Conservation (phyloP, 2,329 filamentous ascomycete genomes). For the Stemphylium vesicarium region DNA sequence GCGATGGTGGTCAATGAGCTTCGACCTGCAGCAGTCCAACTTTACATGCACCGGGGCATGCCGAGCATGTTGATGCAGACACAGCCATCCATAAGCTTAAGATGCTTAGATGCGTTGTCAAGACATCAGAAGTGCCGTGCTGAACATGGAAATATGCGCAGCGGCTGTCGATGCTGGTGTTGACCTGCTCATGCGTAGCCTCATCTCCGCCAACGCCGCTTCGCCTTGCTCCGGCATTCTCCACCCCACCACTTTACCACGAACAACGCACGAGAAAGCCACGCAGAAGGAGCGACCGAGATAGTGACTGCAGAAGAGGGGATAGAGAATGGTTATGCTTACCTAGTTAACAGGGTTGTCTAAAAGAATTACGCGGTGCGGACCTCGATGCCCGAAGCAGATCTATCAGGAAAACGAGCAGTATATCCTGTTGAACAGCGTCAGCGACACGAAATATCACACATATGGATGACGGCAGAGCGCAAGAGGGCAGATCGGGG, state of each 20-base stretch:
- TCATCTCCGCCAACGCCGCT: conserved; percentile 10
- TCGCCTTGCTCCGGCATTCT: neutral
- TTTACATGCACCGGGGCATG: neutral
- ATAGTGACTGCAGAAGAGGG: neutral
- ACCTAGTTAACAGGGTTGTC: conserved; percentile 38
- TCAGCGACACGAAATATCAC: conserved; percentile 5
- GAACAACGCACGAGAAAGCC: neutral
- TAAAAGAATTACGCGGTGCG: conserved; percentile 33
- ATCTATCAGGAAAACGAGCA: conserved; percentile 39
- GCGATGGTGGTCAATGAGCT: neutral
- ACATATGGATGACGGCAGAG: neutral
- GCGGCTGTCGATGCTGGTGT: conserved; percentile 2
- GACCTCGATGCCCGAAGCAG: conserved; percentile 38
- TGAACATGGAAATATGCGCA: neutral
- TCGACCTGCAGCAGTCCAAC: neutral
- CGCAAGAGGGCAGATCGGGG: neutral
- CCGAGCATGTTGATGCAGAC: conserved; percentile 4
- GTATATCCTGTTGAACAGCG: conserved; percentile 31
- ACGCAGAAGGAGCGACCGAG: neutral
- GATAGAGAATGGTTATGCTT: conserved; percentile 28
- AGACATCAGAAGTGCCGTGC: neutral
- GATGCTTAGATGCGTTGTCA: neutral
- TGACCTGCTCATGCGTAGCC: conserved; percentile 6
- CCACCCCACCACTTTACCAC: conserved; percentile 1
- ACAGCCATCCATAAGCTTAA: neutral